Conservation (phyloP, 352 stramenopile genomes). For the Pythium aquatile region DNA sequence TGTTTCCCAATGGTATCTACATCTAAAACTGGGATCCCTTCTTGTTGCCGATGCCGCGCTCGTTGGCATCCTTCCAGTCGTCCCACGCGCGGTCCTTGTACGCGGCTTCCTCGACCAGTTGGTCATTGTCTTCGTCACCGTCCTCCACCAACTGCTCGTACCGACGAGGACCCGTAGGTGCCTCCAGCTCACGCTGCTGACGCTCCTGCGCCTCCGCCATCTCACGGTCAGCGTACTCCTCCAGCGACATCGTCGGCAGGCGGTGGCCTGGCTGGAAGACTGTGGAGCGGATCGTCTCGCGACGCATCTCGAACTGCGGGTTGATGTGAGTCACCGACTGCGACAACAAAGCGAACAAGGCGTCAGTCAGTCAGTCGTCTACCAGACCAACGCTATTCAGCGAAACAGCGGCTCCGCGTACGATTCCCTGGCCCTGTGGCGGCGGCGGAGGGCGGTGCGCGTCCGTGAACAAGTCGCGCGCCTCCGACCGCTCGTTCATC, state of each 20-base stretch:
- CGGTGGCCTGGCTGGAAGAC: slow-evolving; percentile 97
- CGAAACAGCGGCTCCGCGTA: slow-evolving; percentile 30
- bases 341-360: slow-evolving; percentile 6
- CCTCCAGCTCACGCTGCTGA: slow-evolving; percentile 63
- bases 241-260: slow-evolving; percentile 94
- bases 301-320: slow-evolving; percentile 82
- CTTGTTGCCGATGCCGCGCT: slow-evolving; percentile 96
- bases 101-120: slow-evolving; percentile 91
- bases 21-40: slow-evolving; percentile 91
- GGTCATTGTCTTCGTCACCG: slow-evolving; percentile 93
- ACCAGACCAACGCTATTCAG: no score
- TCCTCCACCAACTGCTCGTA: slow-evolving; percentile 95
- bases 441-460: slow-evolving; percentile 56
- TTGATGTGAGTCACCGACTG: slow-evolving; percentile 86
- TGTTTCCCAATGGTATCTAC: not conserved
- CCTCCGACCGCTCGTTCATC: slow-evolving; percentile 63
- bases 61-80: slow-evolving; percentile 96
- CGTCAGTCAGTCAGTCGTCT: not conserved
- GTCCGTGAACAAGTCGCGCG: slow-evolving; percentile 71
- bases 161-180: slow-evolving; percentile 56
- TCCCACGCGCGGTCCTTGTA: slow-evolving; percentile 95
- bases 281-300: slow-evolving; percentile 78
- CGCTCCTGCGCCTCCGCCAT: slow-evolving; percentile 86
- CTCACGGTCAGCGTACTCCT: slow-evolving; percentile 92
- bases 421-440: slow-evolving; percentile 70